A percentile compares a stretch with the other conserved stretches of the same genome.
These are phyloP conservation scores for Ciborinia camelliae DNA, from an alignment of 2,329 filamentous ascomycete genomes.

Conservation along the genomic window DNA sequence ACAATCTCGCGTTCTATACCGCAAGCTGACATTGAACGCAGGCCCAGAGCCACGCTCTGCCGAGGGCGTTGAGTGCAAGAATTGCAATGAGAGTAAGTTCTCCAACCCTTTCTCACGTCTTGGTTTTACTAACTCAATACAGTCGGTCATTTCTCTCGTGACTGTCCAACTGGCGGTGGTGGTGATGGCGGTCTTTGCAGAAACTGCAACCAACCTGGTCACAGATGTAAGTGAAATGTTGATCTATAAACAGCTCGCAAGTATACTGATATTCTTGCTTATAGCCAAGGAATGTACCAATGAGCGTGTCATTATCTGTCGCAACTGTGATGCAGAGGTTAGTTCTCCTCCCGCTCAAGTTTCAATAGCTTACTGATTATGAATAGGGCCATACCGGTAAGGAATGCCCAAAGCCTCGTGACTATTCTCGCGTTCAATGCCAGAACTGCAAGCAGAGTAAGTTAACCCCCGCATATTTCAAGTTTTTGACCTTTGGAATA, in stretches of 20 bases:
- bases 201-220: constrained; percentile 64
- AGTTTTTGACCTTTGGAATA: neutral
- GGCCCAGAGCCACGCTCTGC: constrained; percentile 57
- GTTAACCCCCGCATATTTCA: constrained; percentile 19
- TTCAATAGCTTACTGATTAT: neutral
- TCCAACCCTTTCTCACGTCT: neutral
- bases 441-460: constrained; percentile 50
- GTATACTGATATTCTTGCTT: neutral
- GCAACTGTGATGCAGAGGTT: constrained; percentile 58
- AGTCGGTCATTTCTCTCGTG: constrained; percentile 60
- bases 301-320: constrained; percentile 35
- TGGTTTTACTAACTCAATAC: neutral
- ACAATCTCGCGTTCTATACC: neutral
- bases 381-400: constrained; percentile 52
- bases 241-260: neutral
- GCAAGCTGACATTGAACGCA: constrained; percentile 15
- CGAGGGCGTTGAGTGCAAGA: constrained; percentile 41
- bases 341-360: neutral
- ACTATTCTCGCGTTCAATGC: constrained; percentile 57
- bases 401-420: constrained; percentile 55
- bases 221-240: constrained; percentile 39
- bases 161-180: constrained; percentile 61
- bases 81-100: constrained; percentile 36
- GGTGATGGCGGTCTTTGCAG: constrained; percentile 52
- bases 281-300: constrained; percentile 47